phyloP scores from a whole-genome alignment of 345 rosid genomes.

The Microthlaspi erraticum region DNA sequence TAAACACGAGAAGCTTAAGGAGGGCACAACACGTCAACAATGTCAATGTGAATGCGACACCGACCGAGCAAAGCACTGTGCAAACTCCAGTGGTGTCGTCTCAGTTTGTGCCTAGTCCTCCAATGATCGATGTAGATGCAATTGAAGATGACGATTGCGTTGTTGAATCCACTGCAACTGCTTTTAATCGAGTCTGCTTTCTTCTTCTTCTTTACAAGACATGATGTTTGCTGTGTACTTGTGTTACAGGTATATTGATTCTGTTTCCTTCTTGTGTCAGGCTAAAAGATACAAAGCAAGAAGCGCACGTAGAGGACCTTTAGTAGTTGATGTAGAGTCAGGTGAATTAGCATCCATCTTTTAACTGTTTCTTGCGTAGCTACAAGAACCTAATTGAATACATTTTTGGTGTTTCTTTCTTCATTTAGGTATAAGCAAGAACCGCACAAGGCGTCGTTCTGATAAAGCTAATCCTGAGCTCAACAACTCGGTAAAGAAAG shows the following conservation, averaged over 20 bases:
- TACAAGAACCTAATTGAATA: background rate
- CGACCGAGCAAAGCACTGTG: conserved; percentile 17
- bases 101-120: conserved; percentile 38
- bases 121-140: conserved; percentile 50
- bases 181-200: conserved; percentile 68
- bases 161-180: conserved; percentile 72
- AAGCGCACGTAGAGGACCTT: conserved; percentile 49
- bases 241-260: conserved; percentile 6
- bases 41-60: conserved; percentile 12
- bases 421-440: conserved; percentile 20
- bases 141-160: conserved; percentile 93
- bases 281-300: conserved; percentile 70
- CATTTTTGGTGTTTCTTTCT: background rate
- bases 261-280: conserved; percentile 48
- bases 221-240: conserved; percentile 24
- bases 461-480: conserved; percentile 26
- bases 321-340: conserved; percentile 70
- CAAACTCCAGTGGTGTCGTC: conserved; percentile 19
- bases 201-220: conserved; percentile 2
- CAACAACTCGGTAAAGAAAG: conserved; percentile 29
- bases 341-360: conserved; percentile 46
- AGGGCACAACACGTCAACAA: conserved; percentile 16
- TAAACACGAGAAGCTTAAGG: conserved; percentile 9
- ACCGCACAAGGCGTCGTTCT: conserved; percentile 22
- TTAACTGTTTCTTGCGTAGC: background rate